phyloP scores from a whole-genome alignment of 768 basidiomycete species.

The Collybiopsis luxurians region DNA sequence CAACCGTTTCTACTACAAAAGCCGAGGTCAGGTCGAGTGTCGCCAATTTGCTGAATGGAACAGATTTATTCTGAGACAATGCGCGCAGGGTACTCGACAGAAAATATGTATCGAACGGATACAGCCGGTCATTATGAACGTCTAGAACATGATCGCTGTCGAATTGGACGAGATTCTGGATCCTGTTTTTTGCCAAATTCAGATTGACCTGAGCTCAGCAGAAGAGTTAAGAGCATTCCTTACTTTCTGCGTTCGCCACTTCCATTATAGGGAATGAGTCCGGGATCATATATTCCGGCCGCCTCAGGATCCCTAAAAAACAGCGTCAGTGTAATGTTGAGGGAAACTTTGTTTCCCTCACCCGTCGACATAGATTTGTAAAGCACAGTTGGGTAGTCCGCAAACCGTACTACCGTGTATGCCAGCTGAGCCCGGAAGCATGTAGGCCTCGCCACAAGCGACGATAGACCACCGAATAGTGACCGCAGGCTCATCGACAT shows the following conservation, averaged over 20 bases:
- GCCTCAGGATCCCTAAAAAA: conserved; percentile 31
- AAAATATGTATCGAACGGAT: conserved; percentile 56
- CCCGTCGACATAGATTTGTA: conserved; percentile 51
- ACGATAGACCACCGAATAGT: conserved; percentile 56
- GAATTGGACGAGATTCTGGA: conserved; percentile 55
- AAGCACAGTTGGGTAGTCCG: conserved; percentile 41
- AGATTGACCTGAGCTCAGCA: too few relatives aligned
- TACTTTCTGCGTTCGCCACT: conserved; percentile 44
- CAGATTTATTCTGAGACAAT: conserved; percentile 26
- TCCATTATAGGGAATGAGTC: conserved; percentile 38
- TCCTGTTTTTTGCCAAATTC: too few relatives aligned
- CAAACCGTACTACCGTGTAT: conserved; percentile 42
- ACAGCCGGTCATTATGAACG: conserved; percentile 49
- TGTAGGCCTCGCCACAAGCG: conserved; percentile 44
- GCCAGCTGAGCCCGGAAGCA: conserved; percentile 45
- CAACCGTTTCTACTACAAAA: conserved; percentile 40
- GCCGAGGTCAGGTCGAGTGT: conserved; percentile 45
- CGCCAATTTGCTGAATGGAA: conserved; percentile 41
- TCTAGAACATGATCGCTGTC: conserved; percentile 56
- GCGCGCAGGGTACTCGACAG: conserved; percentile 49
- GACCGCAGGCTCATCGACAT: conserved; percentile 55
- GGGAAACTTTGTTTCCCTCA: conserved; percentile 14
- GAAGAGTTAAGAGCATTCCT: too few relatives aligned
- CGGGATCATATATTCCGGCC: conserved; percentile 42
- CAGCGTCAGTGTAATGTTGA: neutral